Evolutionary conservation across 148 eudicot species (phyloP).

Genomic region (Vaccinium macrocarpon): DNA sequence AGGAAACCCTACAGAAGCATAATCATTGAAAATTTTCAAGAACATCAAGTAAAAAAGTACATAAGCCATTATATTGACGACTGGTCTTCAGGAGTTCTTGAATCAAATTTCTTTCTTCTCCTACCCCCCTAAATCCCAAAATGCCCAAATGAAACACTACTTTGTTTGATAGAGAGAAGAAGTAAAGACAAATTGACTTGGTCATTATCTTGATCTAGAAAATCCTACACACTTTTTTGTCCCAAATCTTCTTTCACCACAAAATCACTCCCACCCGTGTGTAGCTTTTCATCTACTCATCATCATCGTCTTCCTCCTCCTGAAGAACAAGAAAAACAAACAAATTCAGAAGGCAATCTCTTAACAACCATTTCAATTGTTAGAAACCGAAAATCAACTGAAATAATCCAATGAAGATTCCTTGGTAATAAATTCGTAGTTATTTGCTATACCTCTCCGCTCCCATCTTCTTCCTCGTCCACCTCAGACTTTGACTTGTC

Average conservation of each 20-base stretch:
- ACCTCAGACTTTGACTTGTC: conserved; percentile 44
- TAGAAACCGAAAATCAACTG: background rate
- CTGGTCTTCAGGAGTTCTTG: background rate
- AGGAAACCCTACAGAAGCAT: background rate
- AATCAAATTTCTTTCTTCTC: conserved; percentile 17
- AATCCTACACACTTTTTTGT: background rate
- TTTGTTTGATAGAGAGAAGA: background rate
- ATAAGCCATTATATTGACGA: conserved; percentile 3
- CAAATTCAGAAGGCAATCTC: background rate
- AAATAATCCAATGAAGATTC: background rate
- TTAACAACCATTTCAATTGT: background rate
- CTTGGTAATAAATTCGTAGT: background rate
- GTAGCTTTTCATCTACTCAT: conserved; percentile 20
- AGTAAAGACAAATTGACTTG: background rate
- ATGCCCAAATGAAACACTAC: background rate
- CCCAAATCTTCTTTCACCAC: background rate
- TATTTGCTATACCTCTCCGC: conserved; percentile 27
- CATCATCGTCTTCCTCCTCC: conserved; percentile 38
- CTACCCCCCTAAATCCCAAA: conserved; percentile 8
- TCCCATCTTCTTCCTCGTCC: conserved; percentile 38
- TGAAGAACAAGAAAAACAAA: background rate
- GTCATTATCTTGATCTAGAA: background rate
- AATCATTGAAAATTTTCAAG: conserved; percentile 8
- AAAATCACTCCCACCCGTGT: background rate
- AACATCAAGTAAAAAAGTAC: conserved; percentile 17